Base-by-base conservation (phyloP, 1,139 yeast genomes). In the Saccharomyces pastorianus region DNA sequence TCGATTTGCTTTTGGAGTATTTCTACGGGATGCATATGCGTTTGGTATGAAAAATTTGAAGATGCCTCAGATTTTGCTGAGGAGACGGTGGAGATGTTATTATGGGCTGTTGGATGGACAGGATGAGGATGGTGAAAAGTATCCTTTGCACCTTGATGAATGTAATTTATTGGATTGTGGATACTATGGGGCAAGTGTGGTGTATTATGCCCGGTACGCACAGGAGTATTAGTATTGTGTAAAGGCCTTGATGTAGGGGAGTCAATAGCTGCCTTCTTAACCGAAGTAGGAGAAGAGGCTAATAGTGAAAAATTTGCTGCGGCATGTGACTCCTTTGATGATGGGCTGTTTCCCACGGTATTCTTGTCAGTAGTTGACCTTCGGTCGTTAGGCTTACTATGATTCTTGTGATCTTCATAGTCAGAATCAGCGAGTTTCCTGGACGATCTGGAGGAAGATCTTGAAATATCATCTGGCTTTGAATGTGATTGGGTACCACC, bases 1-100 rank as follows among this genome's bases (percentile, higher is more conserved):
- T 62, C 65, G 34, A 62, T 61, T 47, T 61, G 62, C 17, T 58
- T 62, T 54, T 61, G 66, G 46, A 64, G 53, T 38, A 56, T 54
- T 47, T 65, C 60, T 3, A 60, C 67, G 5, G 68, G 68, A 53
- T 66, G 69, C 59, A 61, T 52, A 41, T 63, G 60, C 6, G 64
- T 56, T 31, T 53, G 53, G n/a, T 61, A 61, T 8, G 62, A 56
- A 2, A 61, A 51, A 8, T 53, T 46, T 28, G 13, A 23, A 46
- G 53, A 46, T 41, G 53, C 13, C 1, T 46, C 25, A 17, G 44
- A 38, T 17, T 38, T 38, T 11, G 44, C 48, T 5, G 48, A 28
- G 11, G 31, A 26, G 1, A 26, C 31, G 6, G 31, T 46, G 34
- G 23, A 14, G 13, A 46, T 28, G 49, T 47, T 20, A 13, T 20